phyloP scores from a whole-genome alignment of 139 green algal species.

The Chlorella sp. region DNA sequence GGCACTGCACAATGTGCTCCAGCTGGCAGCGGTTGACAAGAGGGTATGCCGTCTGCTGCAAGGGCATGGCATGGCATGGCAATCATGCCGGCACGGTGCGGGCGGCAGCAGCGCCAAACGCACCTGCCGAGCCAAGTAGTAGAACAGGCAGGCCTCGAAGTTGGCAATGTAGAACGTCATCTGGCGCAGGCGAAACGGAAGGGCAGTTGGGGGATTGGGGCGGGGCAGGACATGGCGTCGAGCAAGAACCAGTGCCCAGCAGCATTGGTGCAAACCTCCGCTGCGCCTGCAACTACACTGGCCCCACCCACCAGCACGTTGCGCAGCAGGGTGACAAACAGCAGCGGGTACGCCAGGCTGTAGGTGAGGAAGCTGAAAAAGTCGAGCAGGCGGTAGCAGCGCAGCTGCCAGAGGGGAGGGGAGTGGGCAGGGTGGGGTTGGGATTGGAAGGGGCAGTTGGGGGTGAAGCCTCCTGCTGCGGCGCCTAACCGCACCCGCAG shows the following conservation, averaged over 20 bases:
- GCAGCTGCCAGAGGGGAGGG: conserved; percentile 11
- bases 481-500: too few relatives aligned
- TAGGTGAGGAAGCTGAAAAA: conserved; percentile 43
- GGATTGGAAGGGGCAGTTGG: background rate
- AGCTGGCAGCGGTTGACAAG: too few relatives aligned
- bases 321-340: conserved; percentile 32
- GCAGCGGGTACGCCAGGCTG: conserved; percentile 28
- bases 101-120: too few relatives aligned
- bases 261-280: too few relatives aligned
- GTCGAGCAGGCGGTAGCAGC: conserved; percentile 33
- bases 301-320: conserved; percentile 32
- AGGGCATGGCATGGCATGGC: too few relatives aligned
- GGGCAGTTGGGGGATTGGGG: background rate
- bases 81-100: too few relatives aligned
- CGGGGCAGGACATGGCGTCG: background rate
- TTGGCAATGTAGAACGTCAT: conserved; percentile 51
- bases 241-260: background rate
- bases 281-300: too few relatives aligned
- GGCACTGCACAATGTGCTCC: too few relatives aligned
- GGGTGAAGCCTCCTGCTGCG: background rate
- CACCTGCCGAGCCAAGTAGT: conserved; percentile 48
- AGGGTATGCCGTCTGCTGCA: too few relatives aligned
- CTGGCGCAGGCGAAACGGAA: background rate
- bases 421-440: background rate
- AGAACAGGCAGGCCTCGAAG: conserved; percentile 60